phyloP scores from a whole-genome alignment of 257 asterid genomes.

The Thymus mandschuricus region DNA sequence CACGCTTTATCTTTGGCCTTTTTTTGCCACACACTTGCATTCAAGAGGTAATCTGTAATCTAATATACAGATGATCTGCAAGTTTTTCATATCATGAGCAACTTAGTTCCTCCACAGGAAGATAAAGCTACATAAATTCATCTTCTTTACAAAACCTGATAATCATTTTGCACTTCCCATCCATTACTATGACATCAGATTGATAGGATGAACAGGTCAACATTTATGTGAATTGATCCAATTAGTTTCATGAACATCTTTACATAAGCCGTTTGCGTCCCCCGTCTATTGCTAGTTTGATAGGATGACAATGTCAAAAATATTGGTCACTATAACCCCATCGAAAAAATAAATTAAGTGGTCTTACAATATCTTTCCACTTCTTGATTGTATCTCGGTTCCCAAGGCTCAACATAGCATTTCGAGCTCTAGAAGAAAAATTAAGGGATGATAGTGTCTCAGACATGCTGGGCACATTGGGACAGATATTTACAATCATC shows the following conservation, averaged over 20 bases:
- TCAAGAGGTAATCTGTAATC: conserved; percentile 25
- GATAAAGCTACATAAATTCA: conserved; percentile 7
- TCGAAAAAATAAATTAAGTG: conserved; percentile 27
- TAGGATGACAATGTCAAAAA: neutral
- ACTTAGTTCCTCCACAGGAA: conserved; percentile 19
- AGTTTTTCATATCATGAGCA: conserved; percentile 16
- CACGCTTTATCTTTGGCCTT: conserved; percentile 15
- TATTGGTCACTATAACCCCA: conserved; percentile 14
- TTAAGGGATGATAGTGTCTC: conserved; percentile 91
- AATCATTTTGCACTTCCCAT: no score
- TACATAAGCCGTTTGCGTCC: conserved; percentile 19
- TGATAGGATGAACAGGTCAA: no score
- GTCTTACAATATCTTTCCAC: conserved; percentile 96
- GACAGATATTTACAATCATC: conserved; percentile 82
- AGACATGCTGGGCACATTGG: conserved; percentile 66
- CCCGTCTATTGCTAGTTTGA: conserved; percentile 9
- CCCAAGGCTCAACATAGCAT: conserved; percentile 84
- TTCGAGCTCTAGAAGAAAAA: conserved; percentile 92
- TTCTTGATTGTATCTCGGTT: conserved; percentile 92
- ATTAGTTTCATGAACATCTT: no score
- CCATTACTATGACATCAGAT: no score
- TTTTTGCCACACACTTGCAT: conserved; percentile 20
- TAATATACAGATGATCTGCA: conserved; percentile 14
- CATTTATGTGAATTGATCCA: no score
- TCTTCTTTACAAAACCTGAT: neutral